Evolutionary conservation across 306 rosid genomes (phyloP), one percentile per base, ranked within the genome.

Genomic region (Acacia acuminata): DNA sequence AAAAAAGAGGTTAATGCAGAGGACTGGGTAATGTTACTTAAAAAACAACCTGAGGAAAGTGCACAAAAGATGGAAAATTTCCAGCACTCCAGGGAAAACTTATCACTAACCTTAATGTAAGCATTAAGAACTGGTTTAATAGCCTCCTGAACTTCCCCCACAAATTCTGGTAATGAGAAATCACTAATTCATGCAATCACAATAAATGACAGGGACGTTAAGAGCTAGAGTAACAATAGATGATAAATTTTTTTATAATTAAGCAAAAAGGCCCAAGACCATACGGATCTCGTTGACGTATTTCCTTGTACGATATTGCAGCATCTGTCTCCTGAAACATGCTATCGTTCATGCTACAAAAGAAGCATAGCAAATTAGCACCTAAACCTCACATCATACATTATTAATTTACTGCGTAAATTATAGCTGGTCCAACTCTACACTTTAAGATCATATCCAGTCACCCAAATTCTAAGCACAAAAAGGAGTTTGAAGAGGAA

Each of bases 311-410:
- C 69, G 99, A 84, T 76, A 94, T 79, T 16, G 99, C 99, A 70
- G 94, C 89, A 86, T 94, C 94, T 65, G 99, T 89, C 88, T 94
- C 98, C 88, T 92, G 98, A 78, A 92, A 96, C 80, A 94, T 85
- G 64, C 89, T 86, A 63, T 96, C 98, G 71, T 96, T 96, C 81
- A 96, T 79, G 84, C 99, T 96, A 94, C 73, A 74, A 79, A 85
- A 90, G 72, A 36, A 79, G 72, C 32, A 48, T 0, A 34, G 61
- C 14, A 75, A 73, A 71, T 83, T 76, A 88, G 80, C 38, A 74
- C 67, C 76, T 73, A 77, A 74, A 65, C 44, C 56, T 44, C 36
- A 60, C 58, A 77, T 24, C 66, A 78, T 71, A 67, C 11, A 74
- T 30, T 12, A 32, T 4, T n/a, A 56, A n/a, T 56, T 56, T 56